These are phyloP conservation scores for Penicillium polonicum DNA, from an alignment of 2,329 filamentous ascomycete species.

Conservation along the genomic window DNA sequence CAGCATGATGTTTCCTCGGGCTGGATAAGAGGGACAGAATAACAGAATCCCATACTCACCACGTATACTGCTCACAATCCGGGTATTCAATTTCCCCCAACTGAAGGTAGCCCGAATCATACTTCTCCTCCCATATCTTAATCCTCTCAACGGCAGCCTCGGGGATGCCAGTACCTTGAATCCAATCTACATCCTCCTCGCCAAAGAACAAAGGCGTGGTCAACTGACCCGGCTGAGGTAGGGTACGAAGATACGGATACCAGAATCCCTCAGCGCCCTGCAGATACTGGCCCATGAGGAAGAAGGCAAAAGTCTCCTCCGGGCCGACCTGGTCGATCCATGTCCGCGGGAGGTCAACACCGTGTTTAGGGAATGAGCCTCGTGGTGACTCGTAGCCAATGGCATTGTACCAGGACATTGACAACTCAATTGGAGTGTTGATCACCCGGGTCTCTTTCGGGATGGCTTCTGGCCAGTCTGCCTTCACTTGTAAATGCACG, in stretches of 20 bases:
- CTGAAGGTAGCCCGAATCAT: conserved; percentile 31
- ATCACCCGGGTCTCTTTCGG: conserved; percentile 35
- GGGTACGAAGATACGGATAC: conserved; percentile 64
- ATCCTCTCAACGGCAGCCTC: conserved; percentile 35
- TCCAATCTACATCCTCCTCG: conserved; percentile 56
- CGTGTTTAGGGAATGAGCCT: conserved; percentile 32
- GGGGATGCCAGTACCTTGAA: conserved; percentile 40
- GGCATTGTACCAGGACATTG: conserved; percentile 41
- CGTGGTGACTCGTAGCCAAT: conserved; percentile 24
- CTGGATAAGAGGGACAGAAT: background rate
- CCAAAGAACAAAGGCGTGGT: conserved; percentile 64
- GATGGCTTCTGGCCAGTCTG: conserved; percentile 25
- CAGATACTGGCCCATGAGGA: conserved; percentile 67
- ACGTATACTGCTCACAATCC: conserved; percentile 37
- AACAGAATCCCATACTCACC: conserved; percentile 28
- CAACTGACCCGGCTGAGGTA: conserved; percentile 64
- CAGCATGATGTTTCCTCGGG: conserved; percentile 1
- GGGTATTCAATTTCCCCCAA: conserved; percentile 35
- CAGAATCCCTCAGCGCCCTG: conserved; percentile 60
- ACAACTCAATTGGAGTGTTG: conserved; percentile 35
- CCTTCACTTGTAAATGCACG: conserved; percentile 38
- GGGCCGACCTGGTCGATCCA: conserved; percentile 55
- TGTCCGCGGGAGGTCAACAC: conserved; percentile 46
- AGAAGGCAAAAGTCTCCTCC: conserved; percentile 65
- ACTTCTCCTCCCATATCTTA: conserved; percentile 39